Base-by-base conservation (phyloP, 2,329 filamentous ascomycete species). In the Periglandula ipomoeae region DNA sequence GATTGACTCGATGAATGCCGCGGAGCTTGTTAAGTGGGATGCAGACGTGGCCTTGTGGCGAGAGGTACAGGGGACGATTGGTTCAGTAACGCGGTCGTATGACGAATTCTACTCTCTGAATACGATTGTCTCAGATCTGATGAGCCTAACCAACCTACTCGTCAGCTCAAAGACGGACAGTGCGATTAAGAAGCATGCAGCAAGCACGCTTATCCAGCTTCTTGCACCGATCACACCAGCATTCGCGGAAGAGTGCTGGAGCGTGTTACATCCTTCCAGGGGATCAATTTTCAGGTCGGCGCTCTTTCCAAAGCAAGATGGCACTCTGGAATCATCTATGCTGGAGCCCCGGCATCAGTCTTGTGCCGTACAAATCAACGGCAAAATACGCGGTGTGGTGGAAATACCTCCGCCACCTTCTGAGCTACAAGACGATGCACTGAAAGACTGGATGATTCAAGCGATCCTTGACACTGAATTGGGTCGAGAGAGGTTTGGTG, bases 221-320 rank as follows among this genome's bases (percentile, higher is more conserved):
- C 71, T 90, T 56, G 85, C 87, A 0, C 89, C 89, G 4, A 81
- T 95, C 46, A 80, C 86, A 0, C 89, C 89, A 0, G 87, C 85
- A 0, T 81, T 93, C 51, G 77, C 87, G 1, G 88, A 91, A 56
- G 87, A 95, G 67, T 87, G 82, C 63, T 94, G 87, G 87, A 73
- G 76, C 52, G 58, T 76, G 2, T 71, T 90, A 3, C 61, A 68
- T 44, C 65, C 69, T 2, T 53, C 55, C 0, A 43, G 57, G 1
- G 56, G 54, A 2, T 72, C 73, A 30, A 64, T 75, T 48, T 74
- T 75, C 55, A 48, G 43, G n/a, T 56, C 62, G 37, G 73, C 77
- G 1, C 61, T 63, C 1, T 93, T 87, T 70, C 87, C 86, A 0
- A 61, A 55, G 0, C 60, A 69, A 3, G 79, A 84, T 53, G 73